phyloP scores from a whole-genome alignment of 2,329 filamentous ascomycete species.

The Lecanicillium sp. region DNA sequence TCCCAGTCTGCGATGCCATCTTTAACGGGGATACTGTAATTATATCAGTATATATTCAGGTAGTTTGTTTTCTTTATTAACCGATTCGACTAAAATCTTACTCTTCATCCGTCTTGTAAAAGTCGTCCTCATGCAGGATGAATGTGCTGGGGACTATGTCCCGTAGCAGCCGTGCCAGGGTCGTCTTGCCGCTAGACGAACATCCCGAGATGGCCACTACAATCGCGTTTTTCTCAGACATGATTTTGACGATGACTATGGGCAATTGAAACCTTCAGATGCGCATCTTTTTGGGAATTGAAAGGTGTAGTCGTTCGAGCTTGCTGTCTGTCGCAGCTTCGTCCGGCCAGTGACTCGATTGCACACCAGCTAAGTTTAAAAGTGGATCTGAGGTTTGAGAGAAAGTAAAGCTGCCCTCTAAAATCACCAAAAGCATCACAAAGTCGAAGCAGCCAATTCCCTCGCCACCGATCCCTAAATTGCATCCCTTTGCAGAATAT shows the following conservation, averaged over 20 bases:
- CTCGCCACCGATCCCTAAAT: not conserved
- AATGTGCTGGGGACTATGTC: slow-evolving; percentile 73
- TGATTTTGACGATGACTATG: slow-evolving; percentile 15
- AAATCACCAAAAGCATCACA: slow-evolving; percentile 1
- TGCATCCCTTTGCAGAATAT: no score
- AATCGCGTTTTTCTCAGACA: slow-evolving; percentile 43
- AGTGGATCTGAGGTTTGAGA: slow-evolving; percentile 4
- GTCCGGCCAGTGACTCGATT: slow-evolving; percentile 6
- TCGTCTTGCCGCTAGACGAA: slow-evolving; percentile 93
- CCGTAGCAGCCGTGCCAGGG: slow-evolving; percentile 76
- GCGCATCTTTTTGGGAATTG: no score
- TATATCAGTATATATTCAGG: not conserved
- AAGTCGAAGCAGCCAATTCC: not conserved
- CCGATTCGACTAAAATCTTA: slow-evolving; percentile 31
- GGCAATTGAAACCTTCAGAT: no score
- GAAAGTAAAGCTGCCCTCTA: slow-evolving; percentile 4
- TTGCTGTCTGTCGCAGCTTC: no score
- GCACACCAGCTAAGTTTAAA: slow-evolving; percentile 1
- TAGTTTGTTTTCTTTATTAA: not conserved
- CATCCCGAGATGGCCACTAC: slow-evolving; percentile 81
- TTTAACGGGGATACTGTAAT: slow-evolving; percentile 45
- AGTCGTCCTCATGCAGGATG: slow-evolving; percentile 93
- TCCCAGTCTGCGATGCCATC: slow-evolving; percentile 82
- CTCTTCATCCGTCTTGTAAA: slow-evolving; percentile 76
- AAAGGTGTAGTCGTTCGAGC: no score